These are phyloP conservation scores for Botrytis aclada DNA, from an alignment of 2,329 filamentous ascomycete genomes.

Conservation along the genomic window DNA sequence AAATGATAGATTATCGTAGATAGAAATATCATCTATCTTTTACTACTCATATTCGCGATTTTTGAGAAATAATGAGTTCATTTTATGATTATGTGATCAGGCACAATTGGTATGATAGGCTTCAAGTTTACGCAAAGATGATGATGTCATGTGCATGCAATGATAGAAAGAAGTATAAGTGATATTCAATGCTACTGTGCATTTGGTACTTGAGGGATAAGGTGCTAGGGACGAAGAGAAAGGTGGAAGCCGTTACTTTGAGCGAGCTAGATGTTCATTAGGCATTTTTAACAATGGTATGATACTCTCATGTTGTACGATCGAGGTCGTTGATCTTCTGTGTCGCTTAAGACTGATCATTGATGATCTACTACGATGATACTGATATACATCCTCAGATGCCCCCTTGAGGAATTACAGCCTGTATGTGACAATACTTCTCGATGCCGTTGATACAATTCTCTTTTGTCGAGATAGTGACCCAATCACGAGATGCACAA, in stretches of 20 bases:
- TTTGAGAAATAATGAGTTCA: fast-evolving
- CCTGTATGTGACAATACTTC: not conserved
- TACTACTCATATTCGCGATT: fast-evolving
- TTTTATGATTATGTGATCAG: not conserved
- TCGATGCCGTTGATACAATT: fast-evolving
- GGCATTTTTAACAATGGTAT: not conserved
- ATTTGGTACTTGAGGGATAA: not conserved
- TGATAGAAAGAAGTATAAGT: not conserved
- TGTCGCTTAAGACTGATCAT: not conserved
- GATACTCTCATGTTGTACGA: not conserved
- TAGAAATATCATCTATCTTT: no score
- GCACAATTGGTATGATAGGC: no score
- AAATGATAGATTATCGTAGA: no score
- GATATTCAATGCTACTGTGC: not conserved
- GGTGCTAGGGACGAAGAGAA: not conserved
- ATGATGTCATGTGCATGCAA: not conserved
- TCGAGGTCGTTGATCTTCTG: not conserved
- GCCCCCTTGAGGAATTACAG: not conserved
- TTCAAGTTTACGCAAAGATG: no score
- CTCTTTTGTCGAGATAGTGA: not conserved
- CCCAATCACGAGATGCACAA: not conserved
- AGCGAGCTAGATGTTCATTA: not conserved
- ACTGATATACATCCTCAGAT: not conserved
- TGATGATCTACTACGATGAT: not conserved
- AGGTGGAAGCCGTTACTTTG: no score